Evolutionary conservation across 495 filamentous ascomycete species (phyloP), one percentile per base, ranked within the genome.

Genomic region (Bathelium albidoporum): DNA sequence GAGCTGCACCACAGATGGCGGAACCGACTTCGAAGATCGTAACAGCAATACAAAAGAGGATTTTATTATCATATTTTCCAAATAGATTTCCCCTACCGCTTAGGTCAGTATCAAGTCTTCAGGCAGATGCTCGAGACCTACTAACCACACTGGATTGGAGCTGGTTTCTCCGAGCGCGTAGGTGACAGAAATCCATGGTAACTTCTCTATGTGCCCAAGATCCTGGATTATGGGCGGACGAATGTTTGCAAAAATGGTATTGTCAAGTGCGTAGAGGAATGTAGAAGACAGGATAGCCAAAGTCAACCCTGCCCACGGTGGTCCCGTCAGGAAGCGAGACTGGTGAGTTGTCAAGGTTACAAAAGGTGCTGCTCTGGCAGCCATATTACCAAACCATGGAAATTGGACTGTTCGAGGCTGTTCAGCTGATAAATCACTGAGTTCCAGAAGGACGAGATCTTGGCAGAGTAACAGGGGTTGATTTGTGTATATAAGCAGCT

Each of bases 1-100:
- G 65, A 24, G 71, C 65, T 32, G 43, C 67, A 22, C 69, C 71
- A 58, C 71, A 73, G 2, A 73, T 55, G 7, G 69, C 69, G 59
- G 67, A 68, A 2, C 71, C 71, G 31, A 62, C 65, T 24, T 64
- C 59, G 58, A 73, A 73, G 3, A 63, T 28, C 11, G 65, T 34
- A 18, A 71, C 10, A 29, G 70, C 68, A 12, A 39, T 61, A 29
- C 66, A 44, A 52, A 60, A 68, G 29, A 71, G 20, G 63, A 63
- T 63, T 39, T 71, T 73, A 28, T 63, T 66, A 58, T 69, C 59
- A 49, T 69, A 72, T 2, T 71, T 32, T n/a, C 34, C 52, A 34
- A 62, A 72, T 1, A 63, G 61, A 28, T 67, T 69, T 24, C 69
- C 69, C 34, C 34, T 39, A 14, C 34, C 34, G 34, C 14, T n/a